These are phyloP conservation scores for Suillus paluster DNA, from an alignment of 768 basidiomycete species.

Conservation along the genomic window DNA sequence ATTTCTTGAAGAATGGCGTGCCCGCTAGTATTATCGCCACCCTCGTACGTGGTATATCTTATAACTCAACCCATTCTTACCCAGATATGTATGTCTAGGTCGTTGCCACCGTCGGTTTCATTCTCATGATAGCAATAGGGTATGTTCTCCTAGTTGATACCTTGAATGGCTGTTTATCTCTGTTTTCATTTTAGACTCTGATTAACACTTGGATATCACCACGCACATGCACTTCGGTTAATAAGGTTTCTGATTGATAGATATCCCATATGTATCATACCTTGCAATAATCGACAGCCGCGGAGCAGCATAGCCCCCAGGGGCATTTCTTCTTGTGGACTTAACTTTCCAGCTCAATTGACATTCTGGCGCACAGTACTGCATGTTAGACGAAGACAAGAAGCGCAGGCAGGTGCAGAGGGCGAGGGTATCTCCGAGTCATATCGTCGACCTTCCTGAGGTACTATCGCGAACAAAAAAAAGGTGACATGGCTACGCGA, in stretches of 20 bases:
- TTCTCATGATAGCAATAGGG: conserved; percentile 75
- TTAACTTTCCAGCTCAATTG: neutral
- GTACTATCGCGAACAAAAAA: neutral
- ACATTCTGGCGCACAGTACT: too few relatives aligned
- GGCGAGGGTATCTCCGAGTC: neutral
- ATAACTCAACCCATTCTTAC: neutral
- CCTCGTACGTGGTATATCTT: conserved; percentile 51
- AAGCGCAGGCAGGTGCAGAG: neutral
- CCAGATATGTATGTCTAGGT: conserved; percentile 51
- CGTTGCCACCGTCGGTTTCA: conserved; percentile 83
- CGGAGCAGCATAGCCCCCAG: neutral
- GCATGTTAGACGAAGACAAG: neutral
- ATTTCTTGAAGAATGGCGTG: conserved; percentile 93
- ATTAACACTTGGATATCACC: neutral
- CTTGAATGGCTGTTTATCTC: neutral
- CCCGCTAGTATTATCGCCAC: conserved; percentile 93
- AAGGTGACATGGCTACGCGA: neutral
- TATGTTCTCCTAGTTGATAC: conserved; percentile 39
- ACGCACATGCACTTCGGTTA: neutral
- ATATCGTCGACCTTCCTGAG: neutral
- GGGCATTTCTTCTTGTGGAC: neutral
- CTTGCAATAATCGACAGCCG: neutral
- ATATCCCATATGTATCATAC: conserved; percentile 2
- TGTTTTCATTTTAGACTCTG: neutral
- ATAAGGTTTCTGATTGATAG: neutral